Evolutionary conservation across 2,329 filamentous ascomycete species (phyloP), one percentile per base, ranked within the genome.

Genomic region (Scedosporium dehoogii): DNA sequence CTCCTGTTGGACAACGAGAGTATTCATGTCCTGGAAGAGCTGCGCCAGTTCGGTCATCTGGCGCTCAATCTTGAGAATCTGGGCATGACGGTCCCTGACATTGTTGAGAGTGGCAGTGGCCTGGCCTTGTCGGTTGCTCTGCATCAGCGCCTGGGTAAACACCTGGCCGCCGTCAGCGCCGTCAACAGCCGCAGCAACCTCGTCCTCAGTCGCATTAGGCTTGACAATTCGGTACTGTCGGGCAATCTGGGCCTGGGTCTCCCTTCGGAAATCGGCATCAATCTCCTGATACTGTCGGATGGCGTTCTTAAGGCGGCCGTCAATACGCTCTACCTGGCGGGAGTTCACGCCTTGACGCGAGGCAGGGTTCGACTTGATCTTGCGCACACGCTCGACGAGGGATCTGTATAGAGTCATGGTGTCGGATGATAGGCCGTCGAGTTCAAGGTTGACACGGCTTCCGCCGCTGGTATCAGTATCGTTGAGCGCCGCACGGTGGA

Each of bases 211-310:
- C 3, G 91, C 91, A 63, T 96, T 87, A 23, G 92, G 90, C 66
- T 86, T 84, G 62, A 94, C 92, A 72, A 97, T 97, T 64, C 89
- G 85, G 76, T 96, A 96, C 73, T 97, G 92, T 62, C 94, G 85
- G 67, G 87, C 89, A 77, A 96, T 90, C 75, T 96, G 91, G 59
- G 91, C 89, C 72, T 90, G 84, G 38, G 91, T 85, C 68, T 88
- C 87, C 75, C 89, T 89, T 71, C 89, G 85, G 81, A 92, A 96
- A 23, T 87, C 82, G 1, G 85, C 85, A 75, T 97, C 92, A 62
- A 91, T 81, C 67, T 85, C 82, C 75, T 94, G 91, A 79, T 92
- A 97, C 65, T 85, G 79, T 68, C 90, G 85, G 73, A 96, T 93
- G 64, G 90, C 90, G 55, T 82, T 79, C 78, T 93, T 92, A 68